These are phyloP conservation scores for Lunasporangiospora selenospora DNA, from an alignment of 192 early-diverging fungal species.

Conservation along the genomic window DNA sequence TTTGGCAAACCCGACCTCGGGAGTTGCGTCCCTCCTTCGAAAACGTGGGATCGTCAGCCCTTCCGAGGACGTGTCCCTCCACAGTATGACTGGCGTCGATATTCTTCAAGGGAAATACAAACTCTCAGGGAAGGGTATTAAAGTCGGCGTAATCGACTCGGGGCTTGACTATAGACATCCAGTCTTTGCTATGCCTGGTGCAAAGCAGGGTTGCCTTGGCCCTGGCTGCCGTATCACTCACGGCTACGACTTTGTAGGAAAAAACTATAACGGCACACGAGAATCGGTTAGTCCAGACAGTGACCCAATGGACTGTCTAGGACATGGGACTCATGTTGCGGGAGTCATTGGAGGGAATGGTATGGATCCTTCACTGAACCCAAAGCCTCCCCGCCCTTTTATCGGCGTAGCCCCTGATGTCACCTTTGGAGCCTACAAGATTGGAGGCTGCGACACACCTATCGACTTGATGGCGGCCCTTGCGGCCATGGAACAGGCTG, in stretches of 20 bases:
- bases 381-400: constrained; percentile 26
- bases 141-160: constrained; percentile 65
- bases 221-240: too few species aligned
- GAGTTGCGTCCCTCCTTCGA: constrained; percentile 9
- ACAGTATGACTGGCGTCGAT: constrained; percentile 55
- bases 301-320: constrained; percentile 60
- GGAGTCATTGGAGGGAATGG: constrained; percentile 56
- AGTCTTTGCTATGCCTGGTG: constrained; percentile 58
- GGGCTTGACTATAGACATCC: constrained; percentile 68
- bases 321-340: constrained; percentile 60
- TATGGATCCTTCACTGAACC: constrained; percentile 1
- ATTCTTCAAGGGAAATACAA: constrained; percentile 39
- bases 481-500: too few species aligned
- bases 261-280: constrained; percentile 52
- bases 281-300: constrained; percentile 44
- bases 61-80: constrained; percentile 27
- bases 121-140: constrained; percentile 51
- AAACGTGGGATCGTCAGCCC: too few species aligned
- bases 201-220: constrained; percentile 57
- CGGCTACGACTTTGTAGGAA: constrained; percentile 61
- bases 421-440: too few species aligned
- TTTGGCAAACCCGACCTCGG: constrained; percentile 7
- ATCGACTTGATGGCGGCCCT: too few species aligned
- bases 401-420: too few species aligned
- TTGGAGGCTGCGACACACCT: too few species aligned